Percentiles rank a stretch among this genome's conserved stretches.
These are phyloP conservation scores for Hortaea sp. DNA, from an alignment of 2,329 filamentous ascomycete species.

Conservation along the genomic window DNA sequence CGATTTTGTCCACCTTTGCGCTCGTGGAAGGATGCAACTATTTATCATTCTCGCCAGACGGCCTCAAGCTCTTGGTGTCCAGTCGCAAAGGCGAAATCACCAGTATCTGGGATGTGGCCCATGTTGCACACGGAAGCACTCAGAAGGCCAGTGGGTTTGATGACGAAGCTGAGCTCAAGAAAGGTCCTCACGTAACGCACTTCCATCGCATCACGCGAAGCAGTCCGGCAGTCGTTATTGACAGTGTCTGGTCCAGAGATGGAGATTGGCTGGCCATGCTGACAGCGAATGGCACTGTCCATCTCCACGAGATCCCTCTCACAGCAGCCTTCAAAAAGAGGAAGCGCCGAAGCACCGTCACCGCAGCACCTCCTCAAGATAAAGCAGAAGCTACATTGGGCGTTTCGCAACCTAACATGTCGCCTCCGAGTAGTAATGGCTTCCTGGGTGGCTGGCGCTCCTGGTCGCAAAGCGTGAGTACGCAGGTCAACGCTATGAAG, in stretches of 20 bases:
- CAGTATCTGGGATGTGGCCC: constrained; percentile 69
- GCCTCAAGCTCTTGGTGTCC: constrained; percentile 64
- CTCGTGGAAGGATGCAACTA: constrained; percentile 69
- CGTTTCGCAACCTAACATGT: constrained; percentile 19
- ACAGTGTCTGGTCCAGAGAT: constrained; percentile 78
- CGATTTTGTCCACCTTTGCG: constrained; percentile 61
- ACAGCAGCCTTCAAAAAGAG: constrained; percentile 26
- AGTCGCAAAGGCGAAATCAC: constrained; percentile 78
- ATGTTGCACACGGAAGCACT: constrained; percentile 37
- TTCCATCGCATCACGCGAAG: constrained; percentile 82
- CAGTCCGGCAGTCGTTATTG: constrained; percentile 82
- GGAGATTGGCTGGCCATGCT: constrained; percentile 80
- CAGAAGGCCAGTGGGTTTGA: constrained; percentile 1
- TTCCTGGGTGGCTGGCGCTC: constrained; percentile 22
- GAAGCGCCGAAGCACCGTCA: constrained; percentile 14
- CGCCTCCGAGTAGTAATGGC: constrained; percentile 22
- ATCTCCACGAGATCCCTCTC: constrained; percentile 73
- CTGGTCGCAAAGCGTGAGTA: constrained; percentile 33
- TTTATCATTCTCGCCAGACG: constrained; percentile 65
- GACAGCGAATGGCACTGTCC: constrained; percentile 89
- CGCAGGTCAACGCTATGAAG: constrained; percentile 22
- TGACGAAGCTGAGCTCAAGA: constrained; percentile 9
- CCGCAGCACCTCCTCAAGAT: constrained; percentile 9
- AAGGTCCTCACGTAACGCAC: constrained; percentile 56
- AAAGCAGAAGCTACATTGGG: constrained; percentile 26